Evolutionary conservation across 768 basidiomycete species (phyloP).

Genomic region (Serendipita sp.): DNA sequence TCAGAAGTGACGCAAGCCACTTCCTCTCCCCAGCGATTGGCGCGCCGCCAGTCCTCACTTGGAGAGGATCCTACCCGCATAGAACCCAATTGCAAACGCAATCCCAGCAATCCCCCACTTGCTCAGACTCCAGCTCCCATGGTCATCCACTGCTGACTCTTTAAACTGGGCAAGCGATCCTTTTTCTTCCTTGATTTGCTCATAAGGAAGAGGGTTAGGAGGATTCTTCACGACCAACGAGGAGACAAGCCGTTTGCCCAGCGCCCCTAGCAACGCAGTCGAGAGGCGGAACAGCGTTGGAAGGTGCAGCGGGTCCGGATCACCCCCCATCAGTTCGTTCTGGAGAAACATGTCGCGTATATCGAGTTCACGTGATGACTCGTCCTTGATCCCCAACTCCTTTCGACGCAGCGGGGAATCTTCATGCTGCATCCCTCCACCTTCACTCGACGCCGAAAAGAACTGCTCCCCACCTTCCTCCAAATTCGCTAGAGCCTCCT

Average conservation of each 20-base stretch:
- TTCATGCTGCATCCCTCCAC: too few species aligned
- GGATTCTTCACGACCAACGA: not conserved
- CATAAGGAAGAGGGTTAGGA: not conserved
- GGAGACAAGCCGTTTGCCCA: not conserved
- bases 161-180: too few species aligned
- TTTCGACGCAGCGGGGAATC: too few species aligned
- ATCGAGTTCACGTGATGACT: too few species aligned
- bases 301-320: not conserved
- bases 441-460: too few species aligned
- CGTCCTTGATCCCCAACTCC: too few species aligned
- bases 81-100: conserved; percentile 1
- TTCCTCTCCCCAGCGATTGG: too few species aligned
- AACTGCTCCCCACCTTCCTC: not conserved
- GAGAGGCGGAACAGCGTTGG: not conserved
- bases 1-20: too few species aligned
- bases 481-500: not conserved
- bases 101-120: conserved; percentile 3
- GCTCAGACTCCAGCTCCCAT: not conserved
- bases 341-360: not conserved
- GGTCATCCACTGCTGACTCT: not conserved
- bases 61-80: not conserved
- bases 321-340: not conserved
- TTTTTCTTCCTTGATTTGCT: too few species aligned
- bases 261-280: not conserved
- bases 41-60: not conserved